Base-by-base conservation (phyloP, 139 green algal genomes). In the Micractinium conductrix region DNA sequence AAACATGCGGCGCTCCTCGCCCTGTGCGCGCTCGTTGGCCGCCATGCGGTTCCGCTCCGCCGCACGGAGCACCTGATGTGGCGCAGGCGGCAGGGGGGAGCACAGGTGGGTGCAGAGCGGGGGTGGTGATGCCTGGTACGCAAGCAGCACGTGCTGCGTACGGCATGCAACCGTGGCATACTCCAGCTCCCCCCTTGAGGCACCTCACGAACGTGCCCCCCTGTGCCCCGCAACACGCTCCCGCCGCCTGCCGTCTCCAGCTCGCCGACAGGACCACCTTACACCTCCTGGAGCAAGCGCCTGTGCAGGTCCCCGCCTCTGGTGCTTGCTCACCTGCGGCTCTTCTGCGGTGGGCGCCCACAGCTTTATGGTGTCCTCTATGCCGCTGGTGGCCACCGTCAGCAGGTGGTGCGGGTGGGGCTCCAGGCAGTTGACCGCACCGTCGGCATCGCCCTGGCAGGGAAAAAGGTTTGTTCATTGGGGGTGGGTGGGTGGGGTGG, bases 381-480 rank as follows among this genome's bases (percentile, higher is more conserved):
- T 92, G 70, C 87, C 84, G 17, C 71, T 87, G 21, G 91, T 92
- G 7, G 89, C 89, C 9, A 93, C 35, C 17, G 73, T 87, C 6
- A 88, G 68, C 35, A 88, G 87, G 76, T 88, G 69, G 78, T 75
- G 35, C 2, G 91, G 91, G 84, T 93, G 91, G 24, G 83, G 87
- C 79, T 91, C 91, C 72, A 93, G 53, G 83, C 89, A 92, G 80
- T 93, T 93, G 72, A 93, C 87, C 3, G 50, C 53, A 79, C n/a
- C n/a, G n/a, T 93, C 91, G 2, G 78, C 84, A 28, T 85, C 75
- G 45, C 69, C 85, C 68, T 73, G 80, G 16, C 21, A 44, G 63
- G 74, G 0, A 2, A 17, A 9, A n/a, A n/a, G n/a, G n/a, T n/a
- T n/a, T n/a, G n/a, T n/a, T n/a, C n/a, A n/a, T 4, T 43, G 44